These are phyloP conservation scores for Hyaloscypha bicolor DNA, from an alignment of 495 filamentous ascomycete species.

Conservation along the genomic window DNA sequence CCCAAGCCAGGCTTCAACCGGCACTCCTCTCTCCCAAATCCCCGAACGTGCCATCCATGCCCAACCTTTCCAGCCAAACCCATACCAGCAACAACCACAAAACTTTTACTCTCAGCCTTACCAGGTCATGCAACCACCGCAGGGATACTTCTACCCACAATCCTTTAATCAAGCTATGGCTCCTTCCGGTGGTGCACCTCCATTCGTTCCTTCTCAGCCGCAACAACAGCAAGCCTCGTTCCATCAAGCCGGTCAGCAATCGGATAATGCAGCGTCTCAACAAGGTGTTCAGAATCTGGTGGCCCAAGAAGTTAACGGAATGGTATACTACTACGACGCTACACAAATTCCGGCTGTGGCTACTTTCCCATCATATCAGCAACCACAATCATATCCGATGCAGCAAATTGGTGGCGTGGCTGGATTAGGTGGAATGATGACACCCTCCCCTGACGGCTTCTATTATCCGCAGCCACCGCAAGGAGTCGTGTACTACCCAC, in stretches of 20 bases:
- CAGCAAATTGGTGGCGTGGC: slow-evolving; percentile 54
- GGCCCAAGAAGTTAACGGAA: slow-evolving; percentile 90
- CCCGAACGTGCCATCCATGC: slow-evolving; percentile 94
- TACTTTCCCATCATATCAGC: slow-evolving; percentile 50
- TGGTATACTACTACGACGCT: slow-evolving; percentile 91
- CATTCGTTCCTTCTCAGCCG: slow-evolving; percentile 60
- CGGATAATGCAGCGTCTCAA: slow-evolving; percentile 47
- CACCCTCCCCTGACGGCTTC: slow-evolving; percentile 67
- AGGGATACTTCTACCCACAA: slow-evolving; percentile 57
- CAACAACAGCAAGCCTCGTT: slow-evolving; percentile 48
- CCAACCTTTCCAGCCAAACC: slow-evolving; percentile 83
- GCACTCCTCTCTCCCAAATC: slow-evolving; percentile 92
- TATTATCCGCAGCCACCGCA: slow-evolving; percentile 68
- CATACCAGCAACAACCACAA: slow-evolving; percentile 50
- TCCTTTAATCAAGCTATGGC: slow-evolving; percentile 59
- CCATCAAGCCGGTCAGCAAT: slow-evolving; percentile 42
- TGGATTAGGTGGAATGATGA: slow-evolving; percentile 82
- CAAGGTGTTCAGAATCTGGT: slow-evolving; percentile 61
- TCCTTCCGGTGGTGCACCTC: slow-evolving; percentile 46
- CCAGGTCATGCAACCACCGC: slow-evolving; percentile 48
- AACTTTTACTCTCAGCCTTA: slow-evolving; percentile 61
- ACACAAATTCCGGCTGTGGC: slow-evolving; percentile 64
- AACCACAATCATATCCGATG: slow-evolving; percentile 46
- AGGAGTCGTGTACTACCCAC: slow-evolving; percentile 68
- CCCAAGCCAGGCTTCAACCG: slow-evolving; percentile 71